These are phyloP conservation scores for Myriosclerotinia curreyana DNA, from an alignment of 2,329 filamentous ascomycete species.

Conservation along the genomic window DNA sequence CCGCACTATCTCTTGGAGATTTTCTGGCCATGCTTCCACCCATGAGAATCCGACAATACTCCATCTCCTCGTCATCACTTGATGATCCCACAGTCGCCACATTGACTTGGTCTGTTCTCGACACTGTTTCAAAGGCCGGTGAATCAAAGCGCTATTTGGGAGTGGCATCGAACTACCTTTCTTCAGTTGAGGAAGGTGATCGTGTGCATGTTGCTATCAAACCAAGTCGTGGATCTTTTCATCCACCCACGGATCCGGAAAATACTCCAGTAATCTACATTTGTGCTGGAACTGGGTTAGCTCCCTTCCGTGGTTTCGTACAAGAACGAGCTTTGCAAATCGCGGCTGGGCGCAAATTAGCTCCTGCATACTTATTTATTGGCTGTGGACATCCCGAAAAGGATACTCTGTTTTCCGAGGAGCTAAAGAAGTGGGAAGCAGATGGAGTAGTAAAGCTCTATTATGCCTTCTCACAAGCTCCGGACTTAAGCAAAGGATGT, in stretches of 20 bases:
- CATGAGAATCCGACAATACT: constrained; percentile 77
- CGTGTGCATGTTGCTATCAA: constrained; percentile 43
- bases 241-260: constrained; percentile 31
- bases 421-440: constrained; percentile 38
- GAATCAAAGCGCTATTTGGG: constrained; percentile 42
- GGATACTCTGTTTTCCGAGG: constrained; percentile 46
- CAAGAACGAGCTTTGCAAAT: constrained; percentile 33
- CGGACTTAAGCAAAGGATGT: constrained; percentile 14
- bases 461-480: constrained; percentile 15
- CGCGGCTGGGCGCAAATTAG: constrained; percentile 21
- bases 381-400: constrained; percentile 45
- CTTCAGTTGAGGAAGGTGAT: constrained; percentile 41
- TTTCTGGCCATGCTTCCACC: constrained; percentile 73
- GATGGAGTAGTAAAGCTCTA: constrained; percentile 23
- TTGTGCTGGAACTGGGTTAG: constrained; percentile 40
- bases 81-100: constrained; percentile 60
- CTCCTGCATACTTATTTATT: constrained; percentile 46
- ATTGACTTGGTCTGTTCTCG: constrained; percentile 60
- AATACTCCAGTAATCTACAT: constrained; percentile 39
- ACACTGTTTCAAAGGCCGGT: constrained; percentile 44
- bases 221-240: constrained; percentile 41
- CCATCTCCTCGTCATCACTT: constrained; percentile 72
- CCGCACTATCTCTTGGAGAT: constrained; percentile 60
- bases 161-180: constrained; percentile 50
- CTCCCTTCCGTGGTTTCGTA: constrained; percentile 33